Base-by-base conservation (phyloP, 129 eudicot genomes). In the Kitagawia praeruptora region DNA sequence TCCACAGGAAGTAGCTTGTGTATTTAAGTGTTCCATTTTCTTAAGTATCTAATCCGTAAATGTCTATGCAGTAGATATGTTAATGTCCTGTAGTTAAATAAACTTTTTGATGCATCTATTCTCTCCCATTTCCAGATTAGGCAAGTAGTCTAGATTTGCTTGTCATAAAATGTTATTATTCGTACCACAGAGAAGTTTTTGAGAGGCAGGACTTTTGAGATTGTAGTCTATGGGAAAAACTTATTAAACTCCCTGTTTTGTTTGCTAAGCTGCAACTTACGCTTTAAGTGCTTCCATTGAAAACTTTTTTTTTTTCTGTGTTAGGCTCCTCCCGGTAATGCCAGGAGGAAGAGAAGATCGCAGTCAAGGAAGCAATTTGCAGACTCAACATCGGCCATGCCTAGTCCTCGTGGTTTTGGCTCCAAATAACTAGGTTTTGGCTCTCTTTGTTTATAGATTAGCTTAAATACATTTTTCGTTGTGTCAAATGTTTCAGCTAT, bases 301-400 rank as follows among this genome's bases (percentile, higher is more conserved):
- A 4, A 23, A 39, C 38, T 1, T 31, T 19, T 41, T 51, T 70
- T 69, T 40, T 54, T 69, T 41, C 47, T 51, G 70, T 48, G 19
- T 72, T 87, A 94, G 98, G 93, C 92, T 76, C 97, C 98, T 19
- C 96, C 93, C n/a, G 97, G 98, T 51, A 92, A 96, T 16, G 97
- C 93, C 9, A 90, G 94, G 89, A 92, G 96, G 83, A 95, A 89
- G 85, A 89, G 87, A 81, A 90, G 84, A 83, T 76, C 93, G 40
- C 86, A 78, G 25, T 87, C 96, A 8, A 87, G 92, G 86, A 90
- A 80, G 80, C 89, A 89, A 71, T 91, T 89, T 87, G 93, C 87
- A 31, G 97, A 84, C 40, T 75, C 77, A 44, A 71, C 89, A 80
- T 85, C 91, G 6, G 81, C 87, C 63, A 81, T 86, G 75, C 97